A percentile compares a stretch with the other conserved stretches of the same genome.
Conservation (phyloP, 495 filamentous ascomycete genomes). For the Hyaloscypha variabilis region DNA sequence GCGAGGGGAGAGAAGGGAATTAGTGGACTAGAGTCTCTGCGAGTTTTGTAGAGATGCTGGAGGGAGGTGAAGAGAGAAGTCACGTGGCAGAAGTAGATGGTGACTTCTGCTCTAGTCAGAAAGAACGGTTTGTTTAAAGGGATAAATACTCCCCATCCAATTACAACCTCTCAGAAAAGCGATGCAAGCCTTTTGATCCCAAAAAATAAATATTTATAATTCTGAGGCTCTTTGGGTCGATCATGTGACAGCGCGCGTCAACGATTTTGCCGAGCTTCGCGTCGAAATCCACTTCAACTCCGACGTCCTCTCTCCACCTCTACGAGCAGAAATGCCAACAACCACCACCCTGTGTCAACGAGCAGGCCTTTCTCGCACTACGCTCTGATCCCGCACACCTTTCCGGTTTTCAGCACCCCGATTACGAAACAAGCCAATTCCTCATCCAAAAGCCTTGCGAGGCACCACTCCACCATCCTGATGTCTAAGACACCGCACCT, state of each 20-base stretch:
- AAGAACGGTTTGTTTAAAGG: too few species aligned
- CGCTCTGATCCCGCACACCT: not conserved
- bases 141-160: not conserved
- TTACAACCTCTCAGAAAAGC: not conserved
- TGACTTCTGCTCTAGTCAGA: too few species aligned
- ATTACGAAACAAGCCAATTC: not conserved
- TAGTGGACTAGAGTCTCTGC: too few species aligned
- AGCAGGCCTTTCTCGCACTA: not conserved
- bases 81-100: too few species aligned
- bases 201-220: not conserved
- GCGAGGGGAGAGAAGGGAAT: too few species aligned
- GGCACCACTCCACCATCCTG: not conserved
- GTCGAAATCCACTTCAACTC: not conserved
- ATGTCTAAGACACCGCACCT: not conserved
- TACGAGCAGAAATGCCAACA: not conserved
- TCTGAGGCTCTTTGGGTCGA: not conserved
- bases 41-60: too few species aligned
- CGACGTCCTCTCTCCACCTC: not conserved
- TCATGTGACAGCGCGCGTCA: constrained; percentile 1
- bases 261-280: not conserved
- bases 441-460: too few species aligned
- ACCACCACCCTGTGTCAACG: not conserved
- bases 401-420: not conserved
- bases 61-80: too few species aligned
- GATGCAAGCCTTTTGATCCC: not conserved